Evolutionary conservation across 2,329 filamentous ascomycete species (phyloP), one percentile per base, ranked within the genome.

Genomic region (Ceratocystis colombiana): DNA sequence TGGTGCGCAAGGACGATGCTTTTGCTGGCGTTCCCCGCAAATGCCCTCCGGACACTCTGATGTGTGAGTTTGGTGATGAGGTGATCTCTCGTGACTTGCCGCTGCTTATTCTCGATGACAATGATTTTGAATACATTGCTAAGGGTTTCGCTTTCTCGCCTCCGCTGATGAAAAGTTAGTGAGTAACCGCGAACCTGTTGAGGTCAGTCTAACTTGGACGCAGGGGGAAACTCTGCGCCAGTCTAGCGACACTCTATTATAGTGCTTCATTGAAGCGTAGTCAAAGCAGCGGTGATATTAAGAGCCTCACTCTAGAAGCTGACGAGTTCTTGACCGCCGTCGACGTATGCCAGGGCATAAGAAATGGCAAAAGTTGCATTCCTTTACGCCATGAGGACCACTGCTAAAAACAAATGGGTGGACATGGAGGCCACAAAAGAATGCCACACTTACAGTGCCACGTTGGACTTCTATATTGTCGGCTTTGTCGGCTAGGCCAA

Each of bases 131-230:
- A 70, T 88, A 88, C 72, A 80, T 79, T 12, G 78, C 80, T 53
- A 70, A 71, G 57, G 77, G 76, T 37, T 3, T 37, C 10, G 33
- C 33, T 37, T 37, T 37, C 8, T 37, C 8, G 33, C 1, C 10
- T 37, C 7, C 8, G 3, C 33, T 3, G 75, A 84, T 69, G 84
- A 82, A 33, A 79, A 72, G 68, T 76, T 86, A n/a, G 75, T 88
- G 30, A 81, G 81, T 1, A 85, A 88, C 72, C 84, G 88, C 71
- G 86, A 88, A 73, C 84, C 84, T 1, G 76, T 88, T 65, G 74
- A 77, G n/a, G 79, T 82, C n/a, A 76, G 80, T 70, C 79, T 85
- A 71, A 75, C 76, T 70, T 79, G 79, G 78, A 68, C 74, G 15
- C 70, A 74, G 6, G 73, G 74, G 22, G 69, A 71, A 8, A 70